Evolutionary conservation across 768 basidiomycete genomes (phyloP).

Genomic region (Leccinum disarticulatum): DNA sequence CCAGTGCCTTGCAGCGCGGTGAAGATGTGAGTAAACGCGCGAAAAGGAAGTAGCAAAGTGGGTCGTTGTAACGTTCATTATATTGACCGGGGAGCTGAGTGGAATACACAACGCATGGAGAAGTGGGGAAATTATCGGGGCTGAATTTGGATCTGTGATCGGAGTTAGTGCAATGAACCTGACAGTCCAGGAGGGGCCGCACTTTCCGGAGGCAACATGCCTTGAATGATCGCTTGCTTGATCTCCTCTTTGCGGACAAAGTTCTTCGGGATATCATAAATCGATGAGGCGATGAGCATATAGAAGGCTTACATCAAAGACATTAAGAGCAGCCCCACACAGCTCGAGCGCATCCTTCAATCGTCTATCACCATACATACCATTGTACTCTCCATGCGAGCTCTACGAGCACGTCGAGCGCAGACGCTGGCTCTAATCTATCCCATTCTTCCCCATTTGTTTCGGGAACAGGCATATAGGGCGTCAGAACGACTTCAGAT

Average conservation of each 20-base stretch:
- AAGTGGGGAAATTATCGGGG: constrained; percentile 60
- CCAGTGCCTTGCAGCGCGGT: constrained; percentile 59
- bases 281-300: background rate
- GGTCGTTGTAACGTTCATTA: constrained; percentile 58
- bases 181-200: background rate
- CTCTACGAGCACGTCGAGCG: constrained; percentile 80
- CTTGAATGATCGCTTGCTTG: constrained; percentile 63
- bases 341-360: constrained; percentile 69
- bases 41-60: constrained; percentile 76
- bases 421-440: constrained; percentile 75
- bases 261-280: constrained; percentile 45
- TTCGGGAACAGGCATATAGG: constrained; percentile 76
- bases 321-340: constrained; percentile 70
- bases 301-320: constrained; percentile 72
- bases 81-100: constrained; percentile 60
- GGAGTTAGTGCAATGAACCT: background rate
- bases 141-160: constrained; percentile 29
- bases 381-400: constrained; percentile 87
- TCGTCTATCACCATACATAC: constrained; percentile 55
- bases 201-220: constrained; percentile 67
- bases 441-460: constrained; percentile 94
- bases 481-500: constrained; percentile 63
- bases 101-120: constrained; percentile 65
- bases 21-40: constrained; percentile 74
- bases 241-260: constrained; percentile 76